A percentile compares a stretch with the other conserved stretches of the same genome.
Evolutionary conservation across 106 monocot genomes (phyloP).

Genomic region (Phalaenopsis aphrodite): DNA sequence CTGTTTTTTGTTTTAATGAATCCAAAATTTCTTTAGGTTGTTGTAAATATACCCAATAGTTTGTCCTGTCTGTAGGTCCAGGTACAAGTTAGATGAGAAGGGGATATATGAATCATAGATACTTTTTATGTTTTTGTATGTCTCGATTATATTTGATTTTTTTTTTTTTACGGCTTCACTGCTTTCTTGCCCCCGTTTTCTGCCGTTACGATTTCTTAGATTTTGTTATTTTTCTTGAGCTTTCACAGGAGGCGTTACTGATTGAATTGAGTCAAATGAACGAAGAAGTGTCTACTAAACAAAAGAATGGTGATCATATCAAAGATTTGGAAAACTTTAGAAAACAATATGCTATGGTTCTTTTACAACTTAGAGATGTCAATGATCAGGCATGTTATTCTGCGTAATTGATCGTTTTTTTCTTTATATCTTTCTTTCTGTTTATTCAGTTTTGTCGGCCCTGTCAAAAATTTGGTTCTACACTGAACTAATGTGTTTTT

Average conservation of each 20-base stretch:
- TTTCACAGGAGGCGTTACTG: constrained; percentile 73
- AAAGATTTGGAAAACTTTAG: constrained; percentile 75
- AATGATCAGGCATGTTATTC: constrained; percentile 69
- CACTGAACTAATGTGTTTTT: neutral
- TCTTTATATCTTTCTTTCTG: neutral
- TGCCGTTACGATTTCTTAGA: neutral
- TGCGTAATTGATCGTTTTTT: constrained; percentile 7
- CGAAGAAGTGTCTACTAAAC: constrained; percentile 72
- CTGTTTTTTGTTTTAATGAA: neutral
- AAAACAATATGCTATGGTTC: constrained; percentile 91
- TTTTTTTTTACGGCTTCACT: neutral
- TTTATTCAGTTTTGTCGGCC: neutral
- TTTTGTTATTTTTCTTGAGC: neutral
- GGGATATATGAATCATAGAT: neutral
- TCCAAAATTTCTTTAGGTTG: neutral
- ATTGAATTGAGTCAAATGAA: constrained; percentile 86
- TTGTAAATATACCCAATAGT: too few relatives aligned
- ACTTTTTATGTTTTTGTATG: neutral
- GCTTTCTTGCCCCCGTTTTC: neutral
- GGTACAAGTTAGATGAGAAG: neutral
- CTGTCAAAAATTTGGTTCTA: neutral
- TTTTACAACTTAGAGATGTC: constrained; percentile 77
- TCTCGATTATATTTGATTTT: too few relatives aligned
- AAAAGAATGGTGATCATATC: constrained; percentile 53
- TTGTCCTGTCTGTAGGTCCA: neutral